Evolutionary conservation across 2,329 filamentous ascomycete genomes (phyloP), one percentile per base, ranked within the genome.

Genomic region (Arthrinium phaeospermum): DNA sequence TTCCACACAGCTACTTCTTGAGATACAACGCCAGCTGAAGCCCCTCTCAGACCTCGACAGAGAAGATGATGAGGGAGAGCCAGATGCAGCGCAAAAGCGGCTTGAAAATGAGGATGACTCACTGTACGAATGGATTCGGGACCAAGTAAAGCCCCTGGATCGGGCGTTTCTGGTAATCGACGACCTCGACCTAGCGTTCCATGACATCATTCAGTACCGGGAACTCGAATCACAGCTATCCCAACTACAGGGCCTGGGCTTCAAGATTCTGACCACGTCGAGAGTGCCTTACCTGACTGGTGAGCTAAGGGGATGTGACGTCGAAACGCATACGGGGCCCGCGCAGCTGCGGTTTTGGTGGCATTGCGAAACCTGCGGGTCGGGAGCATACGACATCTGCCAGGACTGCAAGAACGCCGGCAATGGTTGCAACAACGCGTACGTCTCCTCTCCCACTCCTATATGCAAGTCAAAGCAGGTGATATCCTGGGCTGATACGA

Each of bases 201-300:
- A 19, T 1, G 14, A 68, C n/a, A 14, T 30, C 13, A n/a, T 3
- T 12, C 41, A 68, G 41, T 68, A 68, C 22, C 27, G 13, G n/a
- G 41, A 47, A 12, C 4, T 68, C 7, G 67, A 68, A 19, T 27
- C 24, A 1, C n/a, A 46, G 4, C 10, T 68, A 7, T 45, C n/a
- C 19, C 14, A 6, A 13, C 67, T 68, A 6, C 67, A 68, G 10
- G 19, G 13, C 4, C 2, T 27, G 14, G 67, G 41, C 6, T 47
- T 68, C 67, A 68, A 46, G 67, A 46, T 68, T 5, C 14, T 68
- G 41, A 13, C 27, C 67, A 68, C 67, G 4, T 68, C 67, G 4
- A 46, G 67, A 30, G 41, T 68, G 1, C 67, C 67, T 13, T 68
- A 68, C 41, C n/a, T 27, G 16, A 45, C 22, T 4, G 64, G 37